Conservation (phyloP, 2,329 filamentous ascomycete genomes). For the Colletotrichum echinochloae region DNA sequence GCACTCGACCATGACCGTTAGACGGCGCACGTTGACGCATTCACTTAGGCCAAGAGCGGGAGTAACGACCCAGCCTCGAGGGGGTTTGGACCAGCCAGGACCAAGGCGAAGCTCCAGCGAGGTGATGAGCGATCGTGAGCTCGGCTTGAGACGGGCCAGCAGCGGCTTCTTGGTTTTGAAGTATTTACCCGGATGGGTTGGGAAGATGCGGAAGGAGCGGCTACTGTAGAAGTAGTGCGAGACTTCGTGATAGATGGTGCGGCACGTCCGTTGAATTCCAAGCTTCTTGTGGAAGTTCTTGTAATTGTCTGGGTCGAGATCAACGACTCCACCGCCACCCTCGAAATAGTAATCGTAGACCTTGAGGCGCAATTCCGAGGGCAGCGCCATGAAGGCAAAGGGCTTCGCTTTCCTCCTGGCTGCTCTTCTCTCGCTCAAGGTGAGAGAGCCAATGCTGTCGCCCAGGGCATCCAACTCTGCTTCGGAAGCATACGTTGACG, state of each 20-base stretch:
- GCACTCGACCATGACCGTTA: slow-evolving; percentile 78
- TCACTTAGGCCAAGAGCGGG: slow-evolving; percentile 72
- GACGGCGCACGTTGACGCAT: slow-evolving; percentile 66
- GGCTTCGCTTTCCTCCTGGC: slow-evolving; percentile 49
- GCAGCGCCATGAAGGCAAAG: slow-evolving; percentile 76
- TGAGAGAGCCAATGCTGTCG: slow-evolving; percentile 55
- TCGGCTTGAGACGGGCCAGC: slow-evolving; percentile 72
- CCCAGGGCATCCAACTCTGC: slow-evolving; percentile 57
- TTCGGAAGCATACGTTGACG: slow-evolving; percentile 54
- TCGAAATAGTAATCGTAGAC: slow-evolving; percentile 75
- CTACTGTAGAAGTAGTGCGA: slow-evolving; percentile 74
- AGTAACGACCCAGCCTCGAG: slow-evolving; percentile 77
- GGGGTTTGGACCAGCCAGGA: slow-evolving; percentile 78
- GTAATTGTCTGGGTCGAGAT: slow-evolving; percentile 76
- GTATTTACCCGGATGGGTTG: slow-evolving; percentile 71
- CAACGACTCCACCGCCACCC: slow-evolving; percentile 65
- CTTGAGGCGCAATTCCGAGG: slow-evolving; percentile 75
- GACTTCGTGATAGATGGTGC: slow-evolving; percentile 72
- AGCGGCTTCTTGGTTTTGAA: slow-evolving; percentile 81
- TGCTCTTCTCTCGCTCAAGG: slow-evolving; percentile 47
- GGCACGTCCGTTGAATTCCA: slow-evolving; percentile 70
- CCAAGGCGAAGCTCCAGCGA: slow-evolving; percentile 78
- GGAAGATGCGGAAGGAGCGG: slow-evolving; percentile 74
- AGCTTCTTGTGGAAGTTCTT: slow-evolving; percentile 71
- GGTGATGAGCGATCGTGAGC: slow-evolving; percentile 70